Conservation (phyloP, 768 basidiomycete species). For the Tulasnella sp. region DNA sequence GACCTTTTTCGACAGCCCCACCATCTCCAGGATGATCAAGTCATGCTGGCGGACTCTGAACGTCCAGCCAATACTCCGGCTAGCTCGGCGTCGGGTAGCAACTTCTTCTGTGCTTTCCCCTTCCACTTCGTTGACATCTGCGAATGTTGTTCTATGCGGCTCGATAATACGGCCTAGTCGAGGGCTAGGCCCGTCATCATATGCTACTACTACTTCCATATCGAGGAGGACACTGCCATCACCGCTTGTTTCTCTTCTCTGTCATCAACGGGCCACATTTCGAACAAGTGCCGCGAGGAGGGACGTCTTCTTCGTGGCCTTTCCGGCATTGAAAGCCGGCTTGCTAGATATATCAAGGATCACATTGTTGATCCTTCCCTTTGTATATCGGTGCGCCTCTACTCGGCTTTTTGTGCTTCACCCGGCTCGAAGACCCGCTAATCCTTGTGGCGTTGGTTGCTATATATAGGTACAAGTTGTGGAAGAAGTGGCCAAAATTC, state of each 20-base stretch:
- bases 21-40: too few species aligned
- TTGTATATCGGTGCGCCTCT: constrained; percentile 25
- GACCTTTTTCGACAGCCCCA: too few species aligned
- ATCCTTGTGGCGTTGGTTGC: not conserved
- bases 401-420: not conserved
- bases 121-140: too few species aligned
- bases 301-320: constrained; percentile 35
- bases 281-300: constrained; percentile 24
- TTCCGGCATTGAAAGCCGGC: constrained; percentile 34
- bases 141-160: too few species aligned
- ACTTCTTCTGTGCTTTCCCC: too few species aligned
- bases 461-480: constrained; percentile 24
- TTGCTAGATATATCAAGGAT: constrained; percentile 30
- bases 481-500: constrained; percentile 29
- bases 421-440: constrained; percentile 2
- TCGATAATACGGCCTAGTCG: too few species aligned
- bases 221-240: not conserved
- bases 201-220: not conserved
- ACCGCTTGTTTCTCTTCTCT: not conserved
- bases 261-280: constrained; percentile 21
- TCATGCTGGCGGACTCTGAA: too few species aligned
- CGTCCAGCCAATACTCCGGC: too few species aligned
- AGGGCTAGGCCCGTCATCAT: too few species aligned
- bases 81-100: too few species aligned
- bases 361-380: constrained; percentile 28